Percentiles rank a stretch among this genome's conserved stretches.
These are phyloP conservation scores for Carex sylvatica DNA, from an alignment of 202 grass and related monocot species.

Conservation along the genomic window DNA sequence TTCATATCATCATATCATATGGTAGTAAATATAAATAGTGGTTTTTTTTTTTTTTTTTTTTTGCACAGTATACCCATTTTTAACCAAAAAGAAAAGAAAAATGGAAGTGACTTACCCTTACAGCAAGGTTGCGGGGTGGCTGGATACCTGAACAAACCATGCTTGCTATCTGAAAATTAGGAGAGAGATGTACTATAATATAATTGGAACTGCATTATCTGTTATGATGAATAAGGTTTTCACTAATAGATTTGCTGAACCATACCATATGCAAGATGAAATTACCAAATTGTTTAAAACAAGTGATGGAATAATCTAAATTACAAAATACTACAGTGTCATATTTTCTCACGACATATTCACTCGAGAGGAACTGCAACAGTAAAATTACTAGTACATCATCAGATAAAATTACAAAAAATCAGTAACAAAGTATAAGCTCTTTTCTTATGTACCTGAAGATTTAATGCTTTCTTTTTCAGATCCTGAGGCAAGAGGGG, in stretches of 20 bases:
- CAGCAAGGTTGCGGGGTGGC: conserved; percentile 55
- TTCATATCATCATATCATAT: not conserved
- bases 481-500: conserved; percentile 76
- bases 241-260: too few relatives aligned
- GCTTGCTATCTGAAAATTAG: conserved; percentile 61
- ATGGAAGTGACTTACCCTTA: conserved; percentile 43
- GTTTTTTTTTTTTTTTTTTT: not conserved
- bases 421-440: not conserved
- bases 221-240: too few relatives aligned
- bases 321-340: too few relatives aligned
- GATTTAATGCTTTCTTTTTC: conserved; percentile 78
- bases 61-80: conserved; percentile 9
- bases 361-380: not conserved
- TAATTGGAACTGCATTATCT: not conserved
- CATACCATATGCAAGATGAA: too few relatives aligned
- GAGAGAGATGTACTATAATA: conserved; percentile 12
- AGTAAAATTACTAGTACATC: not conserved
- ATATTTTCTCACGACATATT: too few relatives aligned
- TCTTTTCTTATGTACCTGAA: conserved; percentile 51
- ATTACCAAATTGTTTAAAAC: too few relatives aligned
- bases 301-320: too few relatives aligned
- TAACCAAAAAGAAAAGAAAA: not conserved
- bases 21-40: conserved; percentile 7
- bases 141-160: conserved; percentile 87
- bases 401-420: not conserved